Percentiles rank a stretch among this genome's conserved stretches.
Evolutionary conservation across 1,139 yeast genomes (phyloP).

Genomic region (Debaryomycetaceae sp.): DNA sequence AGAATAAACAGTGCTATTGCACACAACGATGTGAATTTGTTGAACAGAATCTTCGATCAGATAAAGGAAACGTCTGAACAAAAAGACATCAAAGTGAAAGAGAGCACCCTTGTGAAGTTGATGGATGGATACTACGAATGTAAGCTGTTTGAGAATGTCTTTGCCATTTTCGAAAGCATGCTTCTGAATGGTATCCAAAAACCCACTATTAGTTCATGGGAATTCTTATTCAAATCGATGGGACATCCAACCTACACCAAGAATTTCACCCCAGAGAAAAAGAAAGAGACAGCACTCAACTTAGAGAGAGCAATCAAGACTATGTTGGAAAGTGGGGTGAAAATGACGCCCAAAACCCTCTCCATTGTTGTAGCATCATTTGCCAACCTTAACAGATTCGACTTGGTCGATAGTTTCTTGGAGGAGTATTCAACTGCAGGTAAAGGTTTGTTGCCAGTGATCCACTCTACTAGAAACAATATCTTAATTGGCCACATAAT

Average conservation of each 20-base stretch:
- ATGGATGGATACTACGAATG: constrained; percentile 35
- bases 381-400: constrained; percentile 34
- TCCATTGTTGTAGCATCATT: constrained; percentile 33
- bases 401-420: constrained; percentile 29
- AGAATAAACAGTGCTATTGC: constrained; percentile 22
- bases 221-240: constrained; percentile 33
- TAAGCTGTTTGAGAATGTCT: constrained; percentile 28
- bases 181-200: constrained; percentile 21
- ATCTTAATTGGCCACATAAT: constrained; percentile 33
- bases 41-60: constrained; percentile 23
- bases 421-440: constrained; percentile 17
- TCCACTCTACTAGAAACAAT: constrained; percentile 32
- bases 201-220: constrained; percentile 35
- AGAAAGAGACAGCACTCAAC: constrained; percentile 13
- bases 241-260: constrained; percentile 29
- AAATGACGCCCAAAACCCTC: constrained; percentile 27
- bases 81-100: constrained; percentile 24
- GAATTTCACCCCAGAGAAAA: constrained; percentile 14
- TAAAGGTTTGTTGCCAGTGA: constrained; percentile 20
- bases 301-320: constrained; percentile 32
- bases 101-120: constrained; percentile 28
- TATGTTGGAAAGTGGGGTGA: constrained; percentile 20
- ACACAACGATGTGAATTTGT: constrained; percentile 15
- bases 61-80: constrained; percentile 22
- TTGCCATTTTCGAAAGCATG: constrained; percentile 33